phyloP scores from a whole-genome alignment of 208 protist species.

The Trypanosoma mega region DNA sequence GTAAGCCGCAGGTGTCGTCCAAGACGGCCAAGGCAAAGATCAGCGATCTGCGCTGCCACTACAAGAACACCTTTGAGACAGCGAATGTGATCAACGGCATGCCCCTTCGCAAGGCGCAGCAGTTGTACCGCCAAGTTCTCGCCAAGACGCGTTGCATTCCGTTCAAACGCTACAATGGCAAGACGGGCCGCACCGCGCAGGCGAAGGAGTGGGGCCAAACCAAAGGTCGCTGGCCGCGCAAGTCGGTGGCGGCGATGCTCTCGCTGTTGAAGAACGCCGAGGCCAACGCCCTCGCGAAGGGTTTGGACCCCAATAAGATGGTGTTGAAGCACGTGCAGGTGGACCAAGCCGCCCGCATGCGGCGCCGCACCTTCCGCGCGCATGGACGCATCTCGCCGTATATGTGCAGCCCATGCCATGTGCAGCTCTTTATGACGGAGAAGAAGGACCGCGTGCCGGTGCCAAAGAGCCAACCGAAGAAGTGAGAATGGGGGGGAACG shows the following conservation, averaged over 20 bases:
- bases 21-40: constrained; percentile 89
- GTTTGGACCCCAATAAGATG: constrained; percentile 91
- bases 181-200: constrained; percentile 91
- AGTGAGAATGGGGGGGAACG: constrained; percentile 57
- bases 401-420: constrained; percentile 93
- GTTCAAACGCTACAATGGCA: constrained; percentile 93
- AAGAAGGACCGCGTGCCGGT: constrained; percentile 41
- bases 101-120: constrained; percentile 85
- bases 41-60: constrained; percentile 92
- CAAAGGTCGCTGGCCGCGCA: constrained; percentile 94
- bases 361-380: constrained; percentile 94
- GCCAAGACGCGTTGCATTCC: constrained; percentile 94
- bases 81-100: constrained; percentile 93
- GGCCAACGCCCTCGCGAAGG: constrained; percentile 88
- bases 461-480: constrained; percentile 35
- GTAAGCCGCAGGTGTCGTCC: constrained; percentile 87
- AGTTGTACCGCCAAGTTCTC: constrained; percentile 93
- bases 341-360: constrained; percentile 84
- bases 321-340: constrained; percentile 93
- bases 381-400: constrained; percentile 94
- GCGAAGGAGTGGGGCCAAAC: constrained; percentile 92
- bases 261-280: constrained; percentile 94
- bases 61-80: constrained; percentile 95
- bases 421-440: constrained; percentile 79
- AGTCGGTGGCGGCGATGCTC: constrained; percentile 91